Conservation (phyloP, 31 red algal species). For the Bonnemaisonia californica region DNA sequence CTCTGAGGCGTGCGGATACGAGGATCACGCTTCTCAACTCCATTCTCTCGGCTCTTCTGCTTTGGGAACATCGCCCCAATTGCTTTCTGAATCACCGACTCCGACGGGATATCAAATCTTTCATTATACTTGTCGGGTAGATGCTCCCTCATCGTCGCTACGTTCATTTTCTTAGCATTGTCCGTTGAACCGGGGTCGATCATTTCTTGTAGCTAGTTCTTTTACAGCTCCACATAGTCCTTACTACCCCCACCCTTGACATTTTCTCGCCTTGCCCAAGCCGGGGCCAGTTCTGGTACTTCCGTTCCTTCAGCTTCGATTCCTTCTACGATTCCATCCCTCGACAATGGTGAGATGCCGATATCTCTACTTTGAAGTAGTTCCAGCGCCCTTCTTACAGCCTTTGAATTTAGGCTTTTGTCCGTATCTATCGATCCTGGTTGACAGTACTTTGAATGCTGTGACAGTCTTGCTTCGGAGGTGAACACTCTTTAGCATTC, state of each 20-base stretch:
- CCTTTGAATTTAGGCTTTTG: neutral
- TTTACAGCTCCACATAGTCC: slow-evolving; percentile 5
- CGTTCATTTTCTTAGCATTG: slow-evolving; percentile 9
- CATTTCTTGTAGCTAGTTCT: slow-evolving; percentile 13
- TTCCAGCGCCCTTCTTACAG: neutral
- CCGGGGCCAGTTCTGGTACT: neutral
- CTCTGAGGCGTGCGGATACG: neutral
- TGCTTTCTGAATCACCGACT: slow-evolving; percentile 31
- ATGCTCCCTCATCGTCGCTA: slow-evolving; percentile 28
- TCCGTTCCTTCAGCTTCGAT: neutral
- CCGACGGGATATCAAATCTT: slow-evolving; percentile 34
- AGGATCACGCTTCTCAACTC: neutral
- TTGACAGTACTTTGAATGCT: slow-evolving; percentile 2
- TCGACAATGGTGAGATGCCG: neutral
- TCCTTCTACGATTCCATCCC: slow-evolving; percentile 24
- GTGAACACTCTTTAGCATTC: slow-evolving; percentile 14
- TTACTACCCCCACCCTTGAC: neutral
- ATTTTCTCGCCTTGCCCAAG: slow-evolving; percentile 18
- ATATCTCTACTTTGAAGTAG: slow-evolving; percentile 29
- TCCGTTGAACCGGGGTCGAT: neutral
- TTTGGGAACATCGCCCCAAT: slow-evolving; percentile 30
- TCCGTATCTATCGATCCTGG: neutral
- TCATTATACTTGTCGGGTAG: neutral
- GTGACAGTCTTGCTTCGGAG: slow-evolving; percentile 11
- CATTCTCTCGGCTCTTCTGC: slow-evolving; percentile 14